A percentile compares a stretch with the other conserved stretches of the same genome.
These are phyloP conservation scores for Nemania sp. DNA, from an alignment of 2,329 filamentous ascomycete species.

Conservation along the genomic window DNA sequence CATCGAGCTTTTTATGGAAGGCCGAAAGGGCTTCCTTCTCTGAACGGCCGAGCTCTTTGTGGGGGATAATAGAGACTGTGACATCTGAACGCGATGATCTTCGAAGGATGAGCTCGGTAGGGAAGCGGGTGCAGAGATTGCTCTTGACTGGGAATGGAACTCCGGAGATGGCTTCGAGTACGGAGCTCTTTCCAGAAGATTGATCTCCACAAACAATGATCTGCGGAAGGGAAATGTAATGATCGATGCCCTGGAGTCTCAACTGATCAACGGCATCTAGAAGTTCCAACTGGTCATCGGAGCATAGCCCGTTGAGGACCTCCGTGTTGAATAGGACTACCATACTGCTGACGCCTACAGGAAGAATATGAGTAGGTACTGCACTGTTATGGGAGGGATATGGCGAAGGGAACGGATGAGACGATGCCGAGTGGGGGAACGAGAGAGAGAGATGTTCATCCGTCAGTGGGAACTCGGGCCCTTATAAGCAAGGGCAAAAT, in stretches of 20 bases:
- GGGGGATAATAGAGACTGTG: slow-evolving; percentile 54
- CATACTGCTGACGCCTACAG: slow-evolving; percentile 33
- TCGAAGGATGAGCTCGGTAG: slow-evolving; percentile 71
- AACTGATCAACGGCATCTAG: slow-evolving; percentile 57
- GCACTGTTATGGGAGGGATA: not conserved
- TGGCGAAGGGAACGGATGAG: not conserved
- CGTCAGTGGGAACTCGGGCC: not conserved
- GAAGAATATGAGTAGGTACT: not conserved
- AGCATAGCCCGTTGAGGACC: slow-evolving; percentile 45
- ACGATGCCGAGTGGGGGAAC: not conserved
- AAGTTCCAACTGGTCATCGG: slow-evolving; percentile 53
- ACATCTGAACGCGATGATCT: slow-evolving; percentile 53
- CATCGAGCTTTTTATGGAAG: slow-evolving; percentile 48
- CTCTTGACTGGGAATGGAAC: slow-evolving; percentile 70
- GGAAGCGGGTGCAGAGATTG: slow-evolving; percentile 71
- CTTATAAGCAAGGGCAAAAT: not conserved
- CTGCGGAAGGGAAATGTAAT: slow-evolving; percentile 57
- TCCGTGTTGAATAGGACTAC: slow-evolving; percentile 44
- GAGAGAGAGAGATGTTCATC: not conserved
- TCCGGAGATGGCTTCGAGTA: slow-evolving; percentile 73
- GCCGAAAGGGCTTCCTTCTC: slow-evolving; percentile 40
- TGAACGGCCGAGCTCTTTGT: slow-evolving; percentile 44
- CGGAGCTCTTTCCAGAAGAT: slow-evolving; percentile 73
- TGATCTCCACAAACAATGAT: slow-evolving; percentile 72
- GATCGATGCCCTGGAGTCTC: slow-evolving; percentile 53